Base-by-base conservation (phyloP, 2,329 filamentous ascomycete species). In the Ilyonectria robusta region DNA sequence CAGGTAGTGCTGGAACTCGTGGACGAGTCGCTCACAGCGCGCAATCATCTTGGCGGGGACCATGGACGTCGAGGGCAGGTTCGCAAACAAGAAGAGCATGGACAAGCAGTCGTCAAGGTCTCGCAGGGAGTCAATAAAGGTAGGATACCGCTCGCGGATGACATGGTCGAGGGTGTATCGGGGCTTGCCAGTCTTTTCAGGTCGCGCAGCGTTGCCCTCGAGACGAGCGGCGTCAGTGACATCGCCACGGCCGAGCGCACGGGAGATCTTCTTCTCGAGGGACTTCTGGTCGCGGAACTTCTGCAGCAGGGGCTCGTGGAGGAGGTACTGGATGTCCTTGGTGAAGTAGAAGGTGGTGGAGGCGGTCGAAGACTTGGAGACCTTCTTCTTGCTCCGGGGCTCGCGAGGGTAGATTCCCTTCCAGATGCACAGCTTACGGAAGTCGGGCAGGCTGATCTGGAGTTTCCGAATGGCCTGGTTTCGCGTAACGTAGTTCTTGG, bases 321-420 rank as follows among this genome's bases (percentile, higher is more conserved):
- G 91, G 59, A 99, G 92, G 78, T 98, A 99, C 83, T 98, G 95
- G 75, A 99, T 98, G 81, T 99, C 96, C 86, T 97, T 97, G 79
- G 95, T 84, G 79, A 92, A 93, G 84, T 93, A 93, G 75, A 98
- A 99, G 69, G 96, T 99, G 31, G 95, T 98, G 62, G 93, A 95
- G 68, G 92, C 91, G 40, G 93, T 97, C 29, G 94, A 91, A 67
- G 93, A 94, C 83, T 97, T 97, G 79, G 93, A 94, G 47, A 93
- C 96, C 89, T 98, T 98, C 87, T 97, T 98, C 87, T 94, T 95
- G 86, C 93, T 97, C 79, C 96, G 91, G 71, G 96, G 96, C 86
- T 99, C 96, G 78, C 96, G 93, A 72, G 96, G 96, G 84, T 98
- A 99, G 81, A 99, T 98, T 77, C 95, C 96, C 87, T 98, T 98